Evolutionary conservation across 1,139 yeast genomes (phyloP).

Genomic region (Saccharomyces hybrid): DNA sequence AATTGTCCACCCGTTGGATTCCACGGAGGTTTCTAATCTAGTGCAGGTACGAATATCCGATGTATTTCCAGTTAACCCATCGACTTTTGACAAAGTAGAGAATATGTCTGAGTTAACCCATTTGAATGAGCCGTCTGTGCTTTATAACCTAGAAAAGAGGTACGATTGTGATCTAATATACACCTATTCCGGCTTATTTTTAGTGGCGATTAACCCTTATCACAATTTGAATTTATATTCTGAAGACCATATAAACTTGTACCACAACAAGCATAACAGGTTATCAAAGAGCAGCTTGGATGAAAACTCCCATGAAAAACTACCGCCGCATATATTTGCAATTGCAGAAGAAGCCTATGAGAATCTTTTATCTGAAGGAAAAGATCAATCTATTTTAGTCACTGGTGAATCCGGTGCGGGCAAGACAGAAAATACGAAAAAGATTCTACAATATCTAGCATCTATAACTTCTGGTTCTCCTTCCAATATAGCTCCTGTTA

Average conservation of each 20-base stretch:
- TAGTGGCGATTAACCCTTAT: constrained; percentile 95
- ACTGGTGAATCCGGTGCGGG: constrained; percentile 99
- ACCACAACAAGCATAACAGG: constrained; percentile 31
- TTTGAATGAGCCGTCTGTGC: constrained; percentile 89
- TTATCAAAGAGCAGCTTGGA: not conserved
- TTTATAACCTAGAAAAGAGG: constrained; percentile 70
- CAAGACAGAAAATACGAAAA: constrained; percentile 95
- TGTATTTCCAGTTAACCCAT: constrained; percentile 62
- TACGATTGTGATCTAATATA: constrained; percentile 75
- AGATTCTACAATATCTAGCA: constrained; percentile 85
- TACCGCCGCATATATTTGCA: constrained; percentile 84
- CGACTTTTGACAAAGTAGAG: constrained; percentile 83
- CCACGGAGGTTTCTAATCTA: constrained; percentile 8
- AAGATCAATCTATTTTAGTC: constrained; percentile 84
- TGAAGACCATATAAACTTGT: constrained; percentile 46
- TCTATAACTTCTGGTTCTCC: constrained; percentile 46
- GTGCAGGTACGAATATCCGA: constrained; percentile 46
- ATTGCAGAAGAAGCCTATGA: constrained; percentile 84
- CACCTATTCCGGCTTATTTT: constrained; percentile 74
- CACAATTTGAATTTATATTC: constrained; percentile 69
- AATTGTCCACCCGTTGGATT: constrained; percentile 8
- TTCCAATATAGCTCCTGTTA: not conserved
- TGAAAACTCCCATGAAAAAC: constrained; percentile 35
- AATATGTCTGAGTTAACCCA: constrained; percentile 96
- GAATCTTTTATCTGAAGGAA: constrained; percentile 59